Conservation (phyloP, 2,329 filamentous ascomycete species). For the Rhytidhysteron rufulum region DNA sequence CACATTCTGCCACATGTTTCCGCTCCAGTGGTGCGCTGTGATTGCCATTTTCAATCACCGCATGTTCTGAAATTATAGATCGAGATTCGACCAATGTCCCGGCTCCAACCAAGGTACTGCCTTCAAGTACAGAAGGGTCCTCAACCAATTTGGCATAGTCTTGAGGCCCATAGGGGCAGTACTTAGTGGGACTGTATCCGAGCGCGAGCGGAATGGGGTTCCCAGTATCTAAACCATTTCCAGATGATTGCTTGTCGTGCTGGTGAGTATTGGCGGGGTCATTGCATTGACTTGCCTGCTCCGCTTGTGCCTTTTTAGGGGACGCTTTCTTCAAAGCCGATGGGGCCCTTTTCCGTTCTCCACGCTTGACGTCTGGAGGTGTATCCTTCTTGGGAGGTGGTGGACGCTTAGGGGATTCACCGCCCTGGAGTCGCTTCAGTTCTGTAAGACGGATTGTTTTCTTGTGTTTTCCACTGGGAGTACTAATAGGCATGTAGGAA, state of each 20-base stretch:
- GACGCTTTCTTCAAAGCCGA: too few species aligned
- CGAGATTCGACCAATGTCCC: conserved; percentile 1
- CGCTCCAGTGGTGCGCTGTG: conserved; percentile 9
- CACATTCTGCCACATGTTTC: conserved; percentile 2
- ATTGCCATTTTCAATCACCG: conserved; percentile 6
- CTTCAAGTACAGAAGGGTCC: not conserved
- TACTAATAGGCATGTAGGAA: not conserved
- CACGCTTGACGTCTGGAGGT: conserved; percentile 24
- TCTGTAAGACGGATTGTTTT: not conserved
- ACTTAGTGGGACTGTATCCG: conserved; percentile 21
- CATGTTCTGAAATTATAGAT: conserved; percentile 8
- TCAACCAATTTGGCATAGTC: conserved; percentile 27
- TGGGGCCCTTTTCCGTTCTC: too few species aligned
- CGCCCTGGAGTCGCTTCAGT: not conserved
- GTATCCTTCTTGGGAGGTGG: conserved; percentile 46
- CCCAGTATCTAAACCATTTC: too few species aligned
- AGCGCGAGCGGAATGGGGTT: conserved; percentile 9
- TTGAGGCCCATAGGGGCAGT: conserved; percentile 17
- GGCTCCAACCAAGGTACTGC: not conserved
- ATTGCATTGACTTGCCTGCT: not conserved
- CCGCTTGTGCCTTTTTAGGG: not conserved
- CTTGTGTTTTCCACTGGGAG: not conserved
- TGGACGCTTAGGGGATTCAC: conserved; percentile 12
- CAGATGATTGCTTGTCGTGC: not conserved
- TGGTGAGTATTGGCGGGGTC: not conserved